Evolutionary conservation across 306 rosid species (phyloP).

Genomic region (Vicia villosa): DNA sequence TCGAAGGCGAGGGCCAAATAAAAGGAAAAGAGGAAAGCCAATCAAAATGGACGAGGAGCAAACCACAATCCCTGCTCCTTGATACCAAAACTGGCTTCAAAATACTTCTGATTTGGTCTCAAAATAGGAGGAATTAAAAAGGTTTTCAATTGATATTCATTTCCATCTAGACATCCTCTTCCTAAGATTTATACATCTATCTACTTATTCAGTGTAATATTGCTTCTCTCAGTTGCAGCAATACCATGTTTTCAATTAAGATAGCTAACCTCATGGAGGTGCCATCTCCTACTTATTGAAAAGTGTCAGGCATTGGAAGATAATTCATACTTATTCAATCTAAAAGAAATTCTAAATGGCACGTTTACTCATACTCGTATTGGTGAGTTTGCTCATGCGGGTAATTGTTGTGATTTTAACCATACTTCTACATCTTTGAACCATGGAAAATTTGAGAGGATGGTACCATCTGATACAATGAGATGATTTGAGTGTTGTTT

Average conservation of each 20-base stretch:
- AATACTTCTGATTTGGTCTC: slow-evolving; percentile 63
- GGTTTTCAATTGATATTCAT: slow-evolving; percentile 49
- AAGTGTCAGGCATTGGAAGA: too few relatives aligned
- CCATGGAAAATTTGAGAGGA: too few relatives aligned
- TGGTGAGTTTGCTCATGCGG: too few relatives aligned
- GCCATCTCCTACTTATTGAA: too few relatives aligned
- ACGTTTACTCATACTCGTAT: too few relatives aligned
- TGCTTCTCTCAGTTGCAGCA: slow-evolving; percentile 6
- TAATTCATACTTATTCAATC: too few relatives aligned
- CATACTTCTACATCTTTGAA: too few relatives aligned
- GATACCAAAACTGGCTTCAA: slow-evolving; percentile 81
- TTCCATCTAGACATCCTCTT: slow-evolving; percentile 24
- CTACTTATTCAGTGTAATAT: slow-evolving; percentile 6
- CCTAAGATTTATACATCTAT: not conserved
- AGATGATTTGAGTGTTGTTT: too few relatives aligned
- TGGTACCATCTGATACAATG: too few relatives aligned
- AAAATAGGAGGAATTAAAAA: slow-evolving; percentile 61
- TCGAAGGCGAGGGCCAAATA: slow-evolving; percentile 41
- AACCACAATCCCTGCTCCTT: slow-evolving; percentile 68
- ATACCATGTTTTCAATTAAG: slow-evolving; percentile 55
- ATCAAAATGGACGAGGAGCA: slow-evolving; percentile 68
- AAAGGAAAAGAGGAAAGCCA: slow-evolving; percentile 55
- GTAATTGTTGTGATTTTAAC: too few relatives aligned
- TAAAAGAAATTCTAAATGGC: too few relatives aligned
- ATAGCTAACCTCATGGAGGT: slow-evolving; percentile 67